phyloP scores from a whole-genome alignment of 2,329 filamentous ascomycete genomes.

The Cercospora sesami region DNA sequence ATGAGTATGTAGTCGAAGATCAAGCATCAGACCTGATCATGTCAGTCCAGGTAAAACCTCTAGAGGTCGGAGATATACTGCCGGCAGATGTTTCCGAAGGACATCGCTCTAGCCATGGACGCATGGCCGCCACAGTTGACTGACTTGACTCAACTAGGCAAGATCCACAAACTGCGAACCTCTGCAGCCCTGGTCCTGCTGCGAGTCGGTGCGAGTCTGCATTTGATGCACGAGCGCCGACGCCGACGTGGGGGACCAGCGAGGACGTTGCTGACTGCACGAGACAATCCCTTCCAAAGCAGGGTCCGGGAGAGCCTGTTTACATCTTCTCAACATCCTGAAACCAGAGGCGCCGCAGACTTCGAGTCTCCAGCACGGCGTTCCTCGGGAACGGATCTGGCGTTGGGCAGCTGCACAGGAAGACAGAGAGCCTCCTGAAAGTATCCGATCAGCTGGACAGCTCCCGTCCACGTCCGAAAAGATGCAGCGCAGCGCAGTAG shows the following conservation, averaged over 20 bases:
- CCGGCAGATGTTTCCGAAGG: not conserved
- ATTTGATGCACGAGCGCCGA: not conserved
- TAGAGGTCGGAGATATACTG: not conserved
- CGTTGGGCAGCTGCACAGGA: constrained; percentile 5
- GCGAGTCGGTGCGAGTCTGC: not conserved
- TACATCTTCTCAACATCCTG: not conserved
- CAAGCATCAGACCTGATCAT: not conserved
- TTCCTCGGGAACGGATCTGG: not conserved
- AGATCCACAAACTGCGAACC: not conserved
- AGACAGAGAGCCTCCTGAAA: not conserved
- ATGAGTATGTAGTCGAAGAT: not conserved
- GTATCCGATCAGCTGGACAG: not conserved
- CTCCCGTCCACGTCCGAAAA: not conserved
- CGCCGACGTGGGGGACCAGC: not conserved
- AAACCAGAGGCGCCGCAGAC: not conserved
- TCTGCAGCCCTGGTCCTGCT: not conserved
- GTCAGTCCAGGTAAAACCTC: not conserved
- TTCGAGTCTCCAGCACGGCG: not conserved
- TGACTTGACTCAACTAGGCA: not conserved
- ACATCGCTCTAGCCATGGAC: not conserved
- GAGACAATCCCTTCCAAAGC: not conserved
- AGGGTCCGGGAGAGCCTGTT: not conserved
- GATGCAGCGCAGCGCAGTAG: not conserved
- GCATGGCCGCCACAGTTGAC: not conserved
- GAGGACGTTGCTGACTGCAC: not conserved